Evolutionary conservation across 345 rosid genomes (phyloP), one percentile per base, ranked within the genome.

Genomic region (Balakata baccata): DNA sequence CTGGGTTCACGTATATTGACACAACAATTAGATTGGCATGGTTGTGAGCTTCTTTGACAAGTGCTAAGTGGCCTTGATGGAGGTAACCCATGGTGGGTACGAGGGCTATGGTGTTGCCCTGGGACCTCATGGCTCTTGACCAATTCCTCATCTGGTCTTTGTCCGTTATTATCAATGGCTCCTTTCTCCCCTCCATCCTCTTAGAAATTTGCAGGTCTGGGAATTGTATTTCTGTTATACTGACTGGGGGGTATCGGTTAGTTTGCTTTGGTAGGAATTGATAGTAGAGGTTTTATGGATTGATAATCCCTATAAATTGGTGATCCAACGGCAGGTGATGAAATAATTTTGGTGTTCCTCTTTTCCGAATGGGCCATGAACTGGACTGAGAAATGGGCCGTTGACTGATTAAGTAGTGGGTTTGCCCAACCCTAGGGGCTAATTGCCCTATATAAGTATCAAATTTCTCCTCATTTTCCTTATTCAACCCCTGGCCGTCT

Each of bases 81-180:
- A 94, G 98, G 77, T 84, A 94, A 50, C 98, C 98, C 98, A 94
- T 92, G 11, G 97, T 90, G 69, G 98, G 96, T 6, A 92, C 92
- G 1, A 90, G 72, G 17, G 88, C 92, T n/a, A 94, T 84, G 67
- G 84, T 85, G 79, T 86, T 88, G 67, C 93, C 92, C 72, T 83
- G 81, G 20, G 85, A 78, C 73, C 97, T 81, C 82, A 82, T 71
- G 43, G 68, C 52, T 70, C 98, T 85, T 20, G 98, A 86, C 97
- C 98, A 94, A 68, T 70, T 82, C 68, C 97, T 85, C 97, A 92
- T 94, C 75, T 85, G 78, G 5, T 75, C 79, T 62, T 94, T 90
- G 25, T 85, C 88, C 58, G 84, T 85, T 6, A 90, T 79, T 16
- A 90, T 80, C 78, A 68, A 69, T 23, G 92, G 89, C 65, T 80